Percentiles rank a stretch among this genome's conserved stretches.
These are phyloP conservation scores for Speleostelium caveatum DNA, from an alignment of 78 protist species.

Conservation along the genomic window DNA sequence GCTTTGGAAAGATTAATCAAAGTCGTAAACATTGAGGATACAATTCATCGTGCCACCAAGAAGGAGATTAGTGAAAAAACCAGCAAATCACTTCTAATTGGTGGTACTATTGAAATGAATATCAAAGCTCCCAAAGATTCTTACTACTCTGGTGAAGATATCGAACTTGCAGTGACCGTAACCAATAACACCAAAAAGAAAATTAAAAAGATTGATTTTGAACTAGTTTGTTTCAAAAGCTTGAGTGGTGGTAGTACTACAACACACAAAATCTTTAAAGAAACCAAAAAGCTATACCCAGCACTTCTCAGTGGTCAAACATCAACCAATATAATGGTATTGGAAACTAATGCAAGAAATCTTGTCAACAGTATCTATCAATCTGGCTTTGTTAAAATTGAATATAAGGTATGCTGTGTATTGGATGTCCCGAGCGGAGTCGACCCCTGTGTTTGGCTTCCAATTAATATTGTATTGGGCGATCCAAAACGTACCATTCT, in stretches of 20 bases:
- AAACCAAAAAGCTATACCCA: conserved; percentile 13
- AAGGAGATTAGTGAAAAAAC: not conserved
- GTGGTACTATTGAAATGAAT: conserved; percentile 4
- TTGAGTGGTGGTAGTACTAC: not conserved
- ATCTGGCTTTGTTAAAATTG: not conserved
- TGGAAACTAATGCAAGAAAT: not conserved
- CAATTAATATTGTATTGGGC: not conserved
- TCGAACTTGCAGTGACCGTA: not conserved
- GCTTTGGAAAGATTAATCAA: not conserved
- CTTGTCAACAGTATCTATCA: not conserved
- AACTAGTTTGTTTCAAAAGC: no score
- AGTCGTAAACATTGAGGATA: conserved; percentile 22
- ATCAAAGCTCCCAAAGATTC: not conserved
- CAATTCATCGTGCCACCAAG: not conserved
- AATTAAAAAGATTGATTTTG: not conserved
- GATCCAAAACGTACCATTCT: not conserved
- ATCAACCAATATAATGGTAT: conserved; percentile 3
- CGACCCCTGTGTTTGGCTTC: not conserved
- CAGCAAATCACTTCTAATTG: not conserved
- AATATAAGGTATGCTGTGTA: not conserved
- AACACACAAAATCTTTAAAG: not conserved
- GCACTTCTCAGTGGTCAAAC: not conserved
- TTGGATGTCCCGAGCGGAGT: conserved; percentile 18
- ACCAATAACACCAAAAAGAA: conserved; percentile 7
- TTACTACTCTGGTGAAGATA: conserved; percentile 12